Base-by-base conservation (phyloP, 129 eudicot genomes). In the Pseudognaphalium luteoalbum region DNA sequence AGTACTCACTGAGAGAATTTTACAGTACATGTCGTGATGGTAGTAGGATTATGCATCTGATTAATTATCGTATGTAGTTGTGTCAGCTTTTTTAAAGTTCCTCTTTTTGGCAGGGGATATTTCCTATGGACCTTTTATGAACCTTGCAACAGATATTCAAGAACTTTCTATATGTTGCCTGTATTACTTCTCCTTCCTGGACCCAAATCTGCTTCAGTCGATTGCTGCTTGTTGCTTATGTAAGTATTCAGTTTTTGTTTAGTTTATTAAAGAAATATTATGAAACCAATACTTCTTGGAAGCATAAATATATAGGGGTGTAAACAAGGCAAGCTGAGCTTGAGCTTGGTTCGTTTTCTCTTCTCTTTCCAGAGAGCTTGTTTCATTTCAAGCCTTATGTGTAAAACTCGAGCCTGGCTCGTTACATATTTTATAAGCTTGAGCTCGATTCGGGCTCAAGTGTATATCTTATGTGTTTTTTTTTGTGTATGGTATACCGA, bases 191-290 rank as follows among this genome's bases (percentile, higher is more conserved):
- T 81, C 92, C 68, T 77, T 72, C 79, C 66, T 91, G 77, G 88
- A 89, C 76, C 70, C 85, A 12, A 64, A 25, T 60, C 76, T 95
- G 62, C 86, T 95, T 64, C 85, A 85, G 83, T 87, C 96, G 19
- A 42, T 95, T 17, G 93, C 84, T 42, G 81, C 87, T 37, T 95
- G 96, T 80, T 95, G 99, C 83, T 81, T 91, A 78, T 72, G 99
- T 95, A 80, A 94, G 99, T 78, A 61, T 50, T 61, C 37, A 71
- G 58, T 21, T 79, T 42, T 60, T 51, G 29, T 50, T 21, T 50
- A 17, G 22, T 47, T 33, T 34, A 19, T 6, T 72, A 21, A 11
- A 50, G 34, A 61, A 10, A 19, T 30, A 3, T 11, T 35, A 35
- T 4, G 2, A 44, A 8, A 7, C 17, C 52, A 4, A 3, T 68